Percentiles rank a stretch among this genome's conserved stretches.
Conservation (phyloP, 139 green algal species). For the Micractinium sp. region DNA sequence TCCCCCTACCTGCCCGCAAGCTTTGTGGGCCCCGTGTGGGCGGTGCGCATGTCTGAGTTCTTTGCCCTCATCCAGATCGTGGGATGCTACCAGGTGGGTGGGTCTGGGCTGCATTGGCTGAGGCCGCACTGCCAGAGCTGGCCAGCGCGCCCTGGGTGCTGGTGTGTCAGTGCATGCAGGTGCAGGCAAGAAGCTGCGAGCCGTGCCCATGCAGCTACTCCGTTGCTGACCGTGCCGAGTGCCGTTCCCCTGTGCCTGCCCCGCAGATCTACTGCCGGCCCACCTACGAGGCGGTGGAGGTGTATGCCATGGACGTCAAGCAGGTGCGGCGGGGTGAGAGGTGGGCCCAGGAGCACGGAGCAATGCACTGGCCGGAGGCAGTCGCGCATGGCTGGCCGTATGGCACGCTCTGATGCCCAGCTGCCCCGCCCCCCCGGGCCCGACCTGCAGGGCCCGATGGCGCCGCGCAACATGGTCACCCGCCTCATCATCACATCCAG, state of each 20-base stretch:
- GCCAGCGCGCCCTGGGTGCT: no score
- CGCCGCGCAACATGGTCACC: constrained; percentile 31
- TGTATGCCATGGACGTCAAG: background rate
- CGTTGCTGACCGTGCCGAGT: no score
- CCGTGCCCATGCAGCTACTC: no score
- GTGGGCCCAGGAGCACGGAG: no score
- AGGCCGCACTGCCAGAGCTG: no score
- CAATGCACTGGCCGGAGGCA: no score
- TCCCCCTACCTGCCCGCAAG: constrained; percentile 9
- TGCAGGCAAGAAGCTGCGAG: no score
- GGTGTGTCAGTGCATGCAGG: no score
- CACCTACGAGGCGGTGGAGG: constrained; percentile 32
- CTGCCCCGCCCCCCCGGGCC: background rate
- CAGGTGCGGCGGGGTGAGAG: no score
- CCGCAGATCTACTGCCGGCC: constrained; percentile 48
- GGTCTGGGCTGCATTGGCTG: no score
- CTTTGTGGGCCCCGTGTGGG: constrained; percentile 37
- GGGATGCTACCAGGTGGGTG: constrained; percentile 52
- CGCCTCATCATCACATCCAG: constrained; percentile 36
- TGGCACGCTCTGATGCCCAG: background rate
- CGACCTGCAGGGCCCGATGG: constrained; percentile 1
- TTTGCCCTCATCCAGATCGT: constrained; percentile 54
- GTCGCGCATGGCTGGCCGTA: background rate
- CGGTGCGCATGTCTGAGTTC: constrained; percentile 39
- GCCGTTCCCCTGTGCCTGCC: no score